phyloP scores from a whole-genome alignment of 2,329 filamentous ascomycete species.

The Hymenoscyphus scutula region DNA sequence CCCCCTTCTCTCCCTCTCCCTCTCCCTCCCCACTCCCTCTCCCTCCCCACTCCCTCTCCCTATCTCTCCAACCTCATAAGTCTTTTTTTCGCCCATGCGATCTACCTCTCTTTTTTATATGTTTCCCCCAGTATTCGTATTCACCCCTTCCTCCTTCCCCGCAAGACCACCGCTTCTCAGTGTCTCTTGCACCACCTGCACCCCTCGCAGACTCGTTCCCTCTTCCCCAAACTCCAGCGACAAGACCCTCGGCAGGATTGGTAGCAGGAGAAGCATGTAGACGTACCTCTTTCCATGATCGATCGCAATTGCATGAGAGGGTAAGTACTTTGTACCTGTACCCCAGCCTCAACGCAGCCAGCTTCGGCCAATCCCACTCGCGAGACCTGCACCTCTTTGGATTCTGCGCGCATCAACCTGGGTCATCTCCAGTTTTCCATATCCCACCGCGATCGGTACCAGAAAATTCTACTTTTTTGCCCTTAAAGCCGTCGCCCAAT shows the following conservation, averaged over 20 bases:
- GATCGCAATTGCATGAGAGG: constrained; percentile 30
- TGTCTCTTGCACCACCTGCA: constrained; percentile 5
- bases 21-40: too few species aligned
- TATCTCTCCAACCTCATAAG: constrained; percentile 7
- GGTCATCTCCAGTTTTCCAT: constrained; percentile 13
- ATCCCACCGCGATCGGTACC: constrained; percentile 12
- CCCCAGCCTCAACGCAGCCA: constrained; percentile 30
- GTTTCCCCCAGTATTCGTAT: background rate
- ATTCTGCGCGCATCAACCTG: constrained; percentile 24
- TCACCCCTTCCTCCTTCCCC: constrained; percentile 11
- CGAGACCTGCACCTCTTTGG: constrained; percentile 21
- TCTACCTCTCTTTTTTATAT: constrained; percentile 5
- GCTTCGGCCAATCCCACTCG: constrained; percentile 30
- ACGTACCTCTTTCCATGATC: constrained; percentile 26
- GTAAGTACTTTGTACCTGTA: constrained; percentile 34
- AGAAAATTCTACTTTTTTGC: constrained; percentile 16
- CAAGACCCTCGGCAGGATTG: constrained; percentile 19
- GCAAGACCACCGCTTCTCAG: constrained; percentile 14
- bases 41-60: too few species aligned
- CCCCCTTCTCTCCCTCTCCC: constrained; percentile 16
- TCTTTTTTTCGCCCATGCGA: constrained; percentile 3
- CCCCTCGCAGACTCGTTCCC: constrained; percentile 3
- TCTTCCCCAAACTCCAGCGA: constrained; percentile 16
- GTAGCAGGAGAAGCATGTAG: constrained; percentile 33
- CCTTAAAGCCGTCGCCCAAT: constrained; percentile 26